These are phyloP conservation scores for Trichoderma citrinoviride DNA, from an alignment of 2,329 filamentous ascomycete species.

Conservation along the genomic window DNA sequence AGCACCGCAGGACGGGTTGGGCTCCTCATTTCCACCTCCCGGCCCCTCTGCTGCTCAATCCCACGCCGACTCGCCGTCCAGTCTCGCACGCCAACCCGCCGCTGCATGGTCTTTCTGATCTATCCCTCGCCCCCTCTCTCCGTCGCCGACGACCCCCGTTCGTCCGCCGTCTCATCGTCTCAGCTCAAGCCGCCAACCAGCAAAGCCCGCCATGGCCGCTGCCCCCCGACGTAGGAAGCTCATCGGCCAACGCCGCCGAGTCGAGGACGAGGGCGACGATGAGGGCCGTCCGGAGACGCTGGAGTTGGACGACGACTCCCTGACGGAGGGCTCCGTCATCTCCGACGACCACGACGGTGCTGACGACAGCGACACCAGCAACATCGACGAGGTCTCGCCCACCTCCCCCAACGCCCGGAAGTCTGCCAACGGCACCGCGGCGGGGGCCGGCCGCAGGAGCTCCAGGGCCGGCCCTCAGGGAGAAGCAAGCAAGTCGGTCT, in stretches of 20 bases:
- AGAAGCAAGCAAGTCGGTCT: conserved; percentile 36
- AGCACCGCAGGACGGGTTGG: conserved; percentile 29
- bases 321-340: conserved; percentile 61
- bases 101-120: conserved; percentile 32
- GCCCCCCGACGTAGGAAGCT: conserved; percentile 60
- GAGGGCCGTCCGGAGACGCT: conserved; percentile 56
- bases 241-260: conserved; percentile 65
- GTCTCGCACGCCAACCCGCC: too few relatives aligned
- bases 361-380: conserved; percentile 63
- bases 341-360: conserved; percentile 60
- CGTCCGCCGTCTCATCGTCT: conserved; percentile 32
- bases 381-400: conserved; percentile 56
- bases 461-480: conserved; percentile 39
- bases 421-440: conserved; percentile 43
- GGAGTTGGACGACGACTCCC: conserved; percentile 63
- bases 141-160: conserved; percentile 33
- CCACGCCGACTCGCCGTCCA: background rate
- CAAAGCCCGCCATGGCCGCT: conserved; percentile 37
- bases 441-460: conserved; percentile 34
- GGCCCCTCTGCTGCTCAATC: conserved; percentile 19
- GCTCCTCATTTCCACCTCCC: conserved; percentile 12
- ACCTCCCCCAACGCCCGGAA: conserved; percentile 45
- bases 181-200: conserved; percentile 21
- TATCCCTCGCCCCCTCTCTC: conserved; percentile 28
- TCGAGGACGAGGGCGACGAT: conserved; percentile 70